Evolutionary conservation across 1,139 yeast species (phyloP).

Genomic region (Meyerozyma athensensis): DNA sequence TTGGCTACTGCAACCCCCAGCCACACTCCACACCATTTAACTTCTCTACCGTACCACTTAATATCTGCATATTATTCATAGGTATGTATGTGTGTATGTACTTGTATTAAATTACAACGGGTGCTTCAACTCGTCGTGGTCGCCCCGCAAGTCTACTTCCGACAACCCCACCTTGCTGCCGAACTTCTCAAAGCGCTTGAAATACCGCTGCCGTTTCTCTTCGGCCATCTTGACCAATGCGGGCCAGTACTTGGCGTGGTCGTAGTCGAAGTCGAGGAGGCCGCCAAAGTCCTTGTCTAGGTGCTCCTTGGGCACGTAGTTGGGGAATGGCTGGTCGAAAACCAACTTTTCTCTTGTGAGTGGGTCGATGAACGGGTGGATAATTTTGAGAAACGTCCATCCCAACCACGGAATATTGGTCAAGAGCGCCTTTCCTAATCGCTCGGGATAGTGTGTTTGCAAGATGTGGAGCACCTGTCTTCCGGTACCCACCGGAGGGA

Average conservation of each 20-base stretch:
- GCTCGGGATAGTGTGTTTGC: conserved; percentile 94
- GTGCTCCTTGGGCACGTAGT: conserved; percentile 77
- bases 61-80: not conserved
- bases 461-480: conserved; percentile 80
- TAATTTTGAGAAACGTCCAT: conserved; percentile 81
- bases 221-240: conserved; percentile 56
- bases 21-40: not conserved
- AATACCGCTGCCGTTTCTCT: conserved; percentile 49
- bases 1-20: no score
- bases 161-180: conserved; percentile 76
- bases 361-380: conserved; percentile 94
- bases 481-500: conserved; percentile 80
- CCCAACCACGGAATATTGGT: conserved; percentile 94
- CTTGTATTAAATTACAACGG: no score
- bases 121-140: conserved; percentile 33
- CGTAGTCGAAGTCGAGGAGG: conserved; percentile 71
- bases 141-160: conserved; percentile 74
- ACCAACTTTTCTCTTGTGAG: conserved; percentile 87
- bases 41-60: not conserved
- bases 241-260: conserved; percentile 79
- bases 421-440: conserved; percentile 84
- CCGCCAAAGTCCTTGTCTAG: conserved; percentile 86
- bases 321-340: conserved; percentile 80
- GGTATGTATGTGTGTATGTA: no score
- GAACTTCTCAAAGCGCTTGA: conserved; percentile 57